phyloP scores from a whole-genome alignment of 495 filamentous ascomycete genomes.

The Acidiella bohemica region DNA sequence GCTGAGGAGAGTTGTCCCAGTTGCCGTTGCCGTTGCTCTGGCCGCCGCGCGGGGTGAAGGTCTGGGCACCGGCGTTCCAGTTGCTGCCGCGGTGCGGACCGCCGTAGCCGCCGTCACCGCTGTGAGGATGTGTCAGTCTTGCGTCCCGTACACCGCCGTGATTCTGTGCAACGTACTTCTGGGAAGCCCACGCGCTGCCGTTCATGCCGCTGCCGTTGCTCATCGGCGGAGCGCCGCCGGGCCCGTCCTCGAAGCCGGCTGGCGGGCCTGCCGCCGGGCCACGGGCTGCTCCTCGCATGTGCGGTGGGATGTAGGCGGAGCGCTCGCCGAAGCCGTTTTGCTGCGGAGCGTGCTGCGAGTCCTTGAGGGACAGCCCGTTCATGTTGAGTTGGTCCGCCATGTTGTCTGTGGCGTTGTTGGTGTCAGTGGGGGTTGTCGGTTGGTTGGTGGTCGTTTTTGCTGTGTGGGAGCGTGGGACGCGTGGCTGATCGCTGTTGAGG shows the following conservation, averaged over 20 bases:
- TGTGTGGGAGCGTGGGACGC: too few species aligned
- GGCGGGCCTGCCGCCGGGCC: conserved; percentile 12
- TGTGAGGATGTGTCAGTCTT: too few species aligned
- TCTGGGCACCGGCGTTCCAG: conserved; percentile 54
- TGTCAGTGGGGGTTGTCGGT: conserved; percentile 1
- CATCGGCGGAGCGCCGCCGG: conserved; percentile 20
- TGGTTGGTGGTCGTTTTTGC: too few species aligned
- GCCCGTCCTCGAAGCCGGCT: conserved; percentile 14
- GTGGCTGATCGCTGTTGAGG: neutral
- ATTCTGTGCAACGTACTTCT: conserved; percentile 14
- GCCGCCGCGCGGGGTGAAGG: conserved; percentile 47
- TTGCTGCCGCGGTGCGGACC: conserved; percentile 41
- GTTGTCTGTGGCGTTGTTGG: conserved; percentile 24
- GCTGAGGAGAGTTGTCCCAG: conserved; percentile 27
- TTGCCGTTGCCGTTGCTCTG: conserved; percentile 24
- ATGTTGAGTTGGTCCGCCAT: conserved; percentile 97
- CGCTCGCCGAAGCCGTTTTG: conserved; percentile 34
- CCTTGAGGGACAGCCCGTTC: conserved; percentile 64
- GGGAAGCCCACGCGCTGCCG: conserved; percentile 46
- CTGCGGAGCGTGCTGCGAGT: conserved; percentile 50
- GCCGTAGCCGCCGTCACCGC: conserved; percentile 19
- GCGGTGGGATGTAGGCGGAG: conserved; percentile 88
- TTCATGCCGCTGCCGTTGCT: conserved; percentile 38
- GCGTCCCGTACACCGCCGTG: neutral
- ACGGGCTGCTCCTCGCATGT: conserved; percentile 52